phyloP scores from a whole-genome alignment of 306 rosid species.

The Lupinus albus region DNA sequence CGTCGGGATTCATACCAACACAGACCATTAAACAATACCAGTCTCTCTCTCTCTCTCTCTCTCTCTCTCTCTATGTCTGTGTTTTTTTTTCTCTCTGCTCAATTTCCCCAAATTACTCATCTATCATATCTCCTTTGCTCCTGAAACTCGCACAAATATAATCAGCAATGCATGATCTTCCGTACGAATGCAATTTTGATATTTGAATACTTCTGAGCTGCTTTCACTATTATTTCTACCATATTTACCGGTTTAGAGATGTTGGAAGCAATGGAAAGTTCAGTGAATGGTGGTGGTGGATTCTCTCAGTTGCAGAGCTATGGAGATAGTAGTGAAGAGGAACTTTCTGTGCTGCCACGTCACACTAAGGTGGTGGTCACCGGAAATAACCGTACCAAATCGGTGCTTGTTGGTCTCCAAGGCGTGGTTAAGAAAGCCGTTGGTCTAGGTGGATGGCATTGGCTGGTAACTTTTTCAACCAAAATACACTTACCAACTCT shows the following conservation, averaged over 20 bases:
- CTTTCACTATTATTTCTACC: not conserved
- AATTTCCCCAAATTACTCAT: constrained; percentile 53
- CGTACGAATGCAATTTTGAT: constrained; percentile 46
- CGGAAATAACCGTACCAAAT: constrained; percentile 96
- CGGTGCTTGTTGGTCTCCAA: constrained; percentile 94
- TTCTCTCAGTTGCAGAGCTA: constrained; percentile 89
- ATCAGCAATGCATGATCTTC: constrained; percentile 71
- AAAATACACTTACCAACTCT: constrained; percentile 22
- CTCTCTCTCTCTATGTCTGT: constrained; percentile 3
- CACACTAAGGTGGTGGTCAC: constrained; percentile 98
- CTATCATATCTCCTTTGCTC: constrained; percentile 37
- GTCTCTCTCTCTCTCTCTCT: constrained; percentile 55
- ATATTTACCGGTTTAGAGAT: constrained; percentile 40
- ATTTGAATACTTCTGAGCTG: constrained; percentile 23
- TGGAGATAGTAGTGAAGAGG: constrained; percentile 97
- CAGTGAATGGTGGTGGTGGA: constrained; percentile 77
- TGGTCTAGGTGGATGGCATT: constrained; percentile 98
- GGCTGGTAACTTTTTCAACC: constrained; percentile 74
- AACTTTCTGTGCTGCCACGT: constrained; percentile 93
- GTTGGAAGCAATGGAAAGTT: constrained; percentile 88
- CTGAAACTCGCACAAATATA: constrained; percentile 45
- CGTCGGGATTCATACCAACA: constrained; percentile 92
- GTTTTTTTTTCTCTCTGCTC: too few relatives aligned
- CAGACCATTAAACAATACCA: constrained; percentile 65
- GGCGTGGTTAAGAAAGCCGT: constrained; percentile 99